Evolutionary conservation across 805 yeast genomes (phyloP).

Genomic region (Metschnikowia kunwiensis): DNA sequence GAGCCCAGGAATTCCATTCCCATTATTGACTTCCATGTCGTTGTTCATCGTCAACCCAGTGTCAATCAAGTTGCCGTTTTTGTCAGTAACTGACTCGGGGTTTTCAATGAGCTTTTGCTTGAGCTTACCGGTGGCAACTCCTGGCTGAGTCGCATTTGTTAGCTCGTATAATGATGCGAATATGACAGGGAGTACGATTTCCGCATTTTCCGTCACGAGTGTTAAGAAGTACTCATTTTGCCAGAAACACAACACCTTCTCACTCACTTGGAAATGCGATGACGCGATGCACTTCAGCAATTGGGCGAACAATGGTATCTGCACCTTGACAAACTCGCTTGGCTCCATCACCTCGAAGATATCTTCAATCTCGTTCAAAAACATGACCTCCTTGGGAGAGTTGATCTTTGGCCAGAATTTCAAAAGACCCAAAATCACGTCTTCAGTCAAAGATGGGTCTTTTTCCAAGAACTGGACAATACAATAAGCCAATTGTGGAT

Average conservation of each 20-base stretch:
- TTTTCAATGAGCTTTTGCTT: slow-evolving; percentile 37
- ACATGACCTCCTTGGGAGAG: slow-evolving; percentile 94
- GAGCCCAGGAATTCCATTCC: slow-evolving; percentile 16
- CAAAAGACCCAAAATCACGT: slow-evolving; percentile 89
- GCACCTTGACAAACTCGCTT: slow-evolving; percentile 82
- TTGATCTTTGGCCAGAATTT: slow-evolving; percentile 96
- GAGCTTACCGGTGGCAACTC: slow-evolving; percentile 38
- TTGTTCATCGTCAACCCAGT: slow-evolving; percentile 23
- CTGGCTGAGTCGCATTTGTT: slow-evolving; percentile 51
- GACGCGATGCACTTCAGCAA: slow-evolving; percentile 90
- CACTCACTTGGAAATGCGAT: slow-evolving; percentile 96
- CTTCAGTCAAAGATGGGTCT: slow-evolving; percentile 89
- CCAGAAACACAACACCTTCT: slow-evolving; percentile 91
- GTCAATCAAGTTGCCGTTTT: slow-evolving; percentile 43
- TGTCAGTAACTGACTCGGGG: slow-evolving; percentile 39
- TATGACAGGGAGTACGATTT: slow-evolving; percentile 86
- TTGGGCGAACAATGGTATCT: slow-evolving; percentile 91
- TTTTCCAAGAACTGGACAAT: slow-evolving; percentile 94
- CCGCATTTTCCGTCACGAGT: slow-evolving; percentile 87
- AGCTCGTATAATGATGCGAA: slow-evolving; percentile 88
- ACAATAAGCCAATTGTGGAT: slow-evolving; percentile 96
- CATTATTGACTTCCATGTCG: slow-evolving; percentile 22
- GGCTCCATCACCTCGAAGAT: slow-evolving; percentile 96
- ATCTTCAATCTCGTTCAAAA: slow-evolving; percentile 92
- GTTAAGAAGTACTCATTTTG: slow-evolving; percentile 91